phyloP scores from a whole-genome alignment of 2,329 filamentous ascomycete species.

The Achaetomium macrosporum region DNA sequence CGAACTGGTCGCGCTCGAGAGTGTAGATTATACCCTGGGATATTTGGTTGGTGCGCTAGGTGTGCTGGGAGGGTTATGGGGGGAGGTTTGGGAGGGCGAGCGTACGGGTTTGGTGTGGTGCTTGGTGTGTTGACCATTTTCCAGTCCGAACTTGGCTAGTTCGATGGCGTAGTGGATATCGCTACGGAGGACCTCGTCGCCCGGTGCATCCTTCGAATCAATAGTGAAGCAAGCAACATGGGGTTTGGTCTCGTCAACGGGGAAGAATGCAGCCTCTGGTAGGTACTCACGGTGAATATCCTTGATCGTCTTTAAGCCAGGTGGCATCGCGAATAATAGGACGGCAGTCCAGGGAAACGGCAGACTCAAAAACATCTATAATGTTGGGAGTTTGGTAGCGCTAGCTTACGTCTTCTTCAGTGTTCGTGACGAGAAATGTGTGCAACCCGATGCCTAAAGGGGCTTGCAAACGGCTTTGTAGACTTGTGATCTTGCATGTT shows the following conservation, averaged over 20 bases:
- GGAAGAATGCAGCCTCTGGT: too few relatives aligned
- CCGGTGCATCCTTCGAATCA: background rate
- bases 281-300: too few relatives aligned
- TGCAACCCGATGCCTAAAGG: too few relatives aligned
- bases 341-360: too few relatives aligned
- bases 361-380: too few relatives aligned
- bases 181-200: background rate
- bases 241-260: background rate
- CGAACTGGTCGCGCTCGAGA: background rate
- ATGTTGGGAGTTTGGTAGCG: too few relatives aligned
- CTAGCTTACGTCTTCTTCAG: too few relatives aligned
- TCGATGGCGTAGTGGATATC: background rate
- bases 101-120: constrained; percentile 8
- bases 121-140: background rate
- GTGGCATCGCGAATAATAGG: too few relatives aligned
- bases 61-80: background rate
- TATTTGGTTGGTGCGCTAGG: background rate
- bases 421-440: too few relatives aligned
- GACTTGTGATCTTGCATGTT: too few relatives aligned
- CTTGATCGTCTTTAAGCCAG: too few relatives aligned
- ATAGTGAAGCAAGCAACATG: background rate
- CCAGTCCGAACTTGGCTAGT: background rate
- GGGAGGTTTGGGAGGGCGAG: background rate
- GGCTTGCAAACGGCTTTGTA: too few relatives aligned
- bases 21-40: constrained; percentile 1